Evolutionary conservation across 495 filamentous ascomycete genomes (phyloP).

Genomic region (Trichoderma asperelloides): DNA sequence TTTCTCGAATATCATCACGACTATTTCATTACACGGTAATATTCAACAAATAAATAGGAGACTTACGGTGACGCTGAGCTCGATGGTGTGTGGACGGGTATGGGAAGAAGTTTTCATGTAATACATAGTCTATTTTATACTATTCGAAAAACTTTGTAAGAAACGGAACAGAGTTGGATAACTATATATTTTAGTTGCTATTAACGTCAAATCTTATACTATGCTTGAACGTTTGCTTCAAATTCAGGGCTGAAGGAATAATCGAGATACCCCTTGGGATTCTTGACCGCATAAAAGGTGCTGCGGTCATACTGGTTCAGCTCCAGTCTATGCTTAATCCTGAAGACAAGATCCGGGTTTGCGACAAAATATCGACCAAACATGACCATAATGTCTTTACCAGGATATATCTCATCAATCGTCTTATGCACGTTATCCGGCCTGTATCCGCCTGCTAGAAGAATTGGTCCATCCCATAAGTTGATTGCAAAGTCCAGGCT

Average conservation of each 20-base stretch:
- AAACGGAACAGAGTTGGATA: too few relatives aligned
- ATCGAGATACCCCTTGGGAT: conserved; percentile 50
- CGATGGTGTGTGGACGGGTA: too few relatives aligned
- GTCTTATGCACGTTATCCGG: conserved; percentile 27
- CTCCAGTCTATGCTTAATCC: conserved; percentile 42
- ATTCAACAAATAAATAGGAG: too few relatives aligned
- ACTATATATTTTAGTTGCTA: too few relatives aligned
- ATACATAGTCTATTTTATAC: too few relatives aligned
- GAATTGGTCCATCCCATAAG: conserved; percentile 20
- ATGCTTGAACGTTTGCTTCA: not conserved
- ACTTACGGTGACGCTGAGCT: too few relatives aligned
- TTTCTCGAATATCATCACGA: too few relatives aligned
- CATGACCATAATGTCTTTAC: conserved; percentile 37
- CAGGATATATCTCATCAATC: conserved; percentile 42
- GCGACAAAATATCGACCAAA: conserved; percentile 55
- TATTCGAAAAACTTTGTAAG: too few relatives aligned
- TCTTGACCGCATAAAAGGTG: conserved; percentile 42
- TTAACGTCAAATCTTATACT: too few relatives aligned
- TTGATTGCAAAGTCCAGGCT: conserved; percentile 17
- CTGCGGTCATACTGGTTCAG: conserved; percentile 44
- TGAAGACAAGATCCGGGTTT: conserved; percentile 58
- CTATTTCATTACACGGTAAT: too few relatives aligned
- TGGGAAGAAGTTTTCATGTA: too few relatives aligned
- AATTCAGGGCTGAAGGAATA: conserved; percentile 36
- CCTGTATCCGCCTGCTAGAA: conserved; percentile 22